Percentiles rank a stretch among this genome's conserved stretches.
phyloP scores from a whole-genome alignment of 345 rosid species.

The Lepidium didymum region DNA sequence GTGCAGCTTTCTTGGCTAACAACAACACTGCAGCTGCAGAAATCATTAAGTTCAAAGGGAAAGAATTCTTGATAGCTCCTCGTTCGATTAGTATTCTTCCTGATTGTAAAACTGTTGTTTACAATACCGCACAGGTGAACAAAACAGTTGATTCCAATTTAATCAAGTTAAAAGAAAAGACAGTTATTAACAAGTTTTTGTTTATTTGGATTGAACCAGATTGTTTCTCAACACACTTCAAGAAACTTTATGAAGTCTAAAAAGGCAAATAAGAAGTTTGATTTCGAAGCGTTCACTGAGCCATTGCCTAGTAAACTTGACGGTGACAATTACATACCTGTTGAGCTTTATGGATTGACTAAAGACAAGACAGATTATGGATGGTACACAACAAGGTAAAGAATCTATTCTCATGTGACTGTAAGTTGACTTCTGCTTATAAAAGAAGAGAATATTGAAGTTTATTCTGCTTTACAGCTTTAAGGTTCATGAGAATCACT shows the following conservation, averaged over 20 bases:
- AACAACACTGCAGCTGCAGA: slow-evolving; percentile 34
- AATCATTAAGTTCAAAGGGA: slow-evolving; percentile 43
- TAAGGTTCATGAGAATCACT: slow-evolving; percentile 33
- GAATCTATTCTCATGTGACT: not conserved
- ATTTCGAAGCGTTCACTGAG: slow-evolving; percentile 54
- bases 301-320: slow-evolving; percentile 31
- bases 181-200: not conserved
- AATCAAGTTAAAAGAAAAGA: not conserved
- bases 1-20: slow-evolving; percentile 80
- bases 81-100: slow-evolving; percentile 77
- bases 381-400: slow-evolving; percentile 68
- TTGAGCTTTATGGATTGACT: slow-evolving; percentile 55
- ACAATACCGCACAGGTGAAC: slow-evolving; percentile 36
- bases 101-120: slow-evolving; percentile 72
- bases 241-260: slow-evolving; percentile 48
- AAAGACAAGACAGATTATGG: slow-evolving; percentile 72
- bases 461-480: slow-evolving; percentile 34
- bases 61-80: slow-evolving; percentile 40
- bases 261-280: slow-evolving; percentile 44
- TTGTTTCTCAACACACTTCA: slow-evolving; percentile 63
- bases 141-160: not conserved
- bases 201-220: slow-evolving; percentile 32
- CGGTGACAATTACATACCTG: slow-evolving; percentile 22
- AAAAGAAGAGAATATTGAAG: not conserved
- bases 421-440: too few species aligned